A percentile compares a stretch with the other conserved stretches of the same genome.
Conservation (phyloP, 805 yeast genomes). For the Lachancea fermentati region DNA sequence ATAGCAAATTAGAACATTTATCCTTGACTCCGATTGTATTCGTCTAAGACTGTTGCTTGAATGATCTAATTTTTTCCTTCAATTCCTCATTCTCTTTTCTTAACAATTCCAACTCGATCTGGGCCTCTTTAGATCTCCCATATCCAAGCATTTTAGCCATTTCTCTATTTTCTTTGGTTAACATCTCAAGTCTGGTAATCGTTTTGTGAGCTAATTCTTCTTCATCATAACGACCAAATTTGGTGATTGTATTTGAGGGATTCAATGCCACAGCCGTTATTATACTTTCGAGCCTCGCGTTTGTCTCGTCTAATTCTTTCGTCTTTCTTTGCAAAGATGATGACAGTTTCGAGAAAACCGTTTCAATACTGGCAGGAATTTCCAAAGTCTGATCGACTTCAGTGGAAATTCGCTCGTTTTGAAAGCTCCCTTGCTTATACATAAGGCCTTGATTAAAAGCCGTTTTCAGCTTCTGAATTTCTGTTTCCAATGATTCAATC, state of each 20-base stretch:
- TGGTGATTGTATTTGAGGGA: conserved; percentile 43
- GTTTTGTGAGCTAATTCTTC: conserved; percentile 72
- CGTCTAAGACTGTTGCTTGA: neutral
- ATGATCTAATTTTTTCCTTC: conserved; percentile 23
- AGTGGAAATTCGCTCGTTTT: conserved; percentile 6
- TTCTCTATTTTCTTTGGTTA: conserved; percentile 65
- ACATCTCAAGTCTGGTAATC: conserved; percentile 50
- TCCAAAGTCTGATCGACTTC: conserved; percentile 18
- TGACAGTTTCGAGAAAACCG: conserved; percentile 45
- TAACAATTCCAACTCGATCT: conserved; percentile 60
- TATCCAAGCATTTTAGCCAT: conserved; percentile 65
- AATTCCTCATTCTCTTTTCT: conserved; percentile 46
- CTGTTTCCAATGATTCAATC: conserved; percentile 41
- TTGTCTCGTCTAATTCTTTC: conserved; percentile 55
- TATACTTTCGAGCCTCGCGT: conserved; percentile 56
- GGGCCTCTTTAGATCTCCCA: conserved; percentile 69
- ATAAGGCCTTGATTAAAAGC: conserved; percentile 33
- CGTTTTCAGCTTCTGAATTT: conserved; percentile 35
- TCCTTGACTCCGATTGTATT: no score
- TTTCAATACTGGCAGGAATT: conserved; percentile 41
- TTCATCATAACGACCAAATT: conserved; percentile 61
- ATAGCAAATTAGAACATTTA: no score
- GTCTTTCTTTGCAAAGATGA: conserved; percentile 41
- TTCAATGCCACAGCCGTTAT: conserved; percentile 49
- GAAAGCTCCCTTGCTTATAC: conserved; percentile 30